Percentiles rank a stretch among this genome's conserved stretches.
phyloP scores from a whole-genome alignment of 345 rosid species.

The Litchi chinensis region DNA sequence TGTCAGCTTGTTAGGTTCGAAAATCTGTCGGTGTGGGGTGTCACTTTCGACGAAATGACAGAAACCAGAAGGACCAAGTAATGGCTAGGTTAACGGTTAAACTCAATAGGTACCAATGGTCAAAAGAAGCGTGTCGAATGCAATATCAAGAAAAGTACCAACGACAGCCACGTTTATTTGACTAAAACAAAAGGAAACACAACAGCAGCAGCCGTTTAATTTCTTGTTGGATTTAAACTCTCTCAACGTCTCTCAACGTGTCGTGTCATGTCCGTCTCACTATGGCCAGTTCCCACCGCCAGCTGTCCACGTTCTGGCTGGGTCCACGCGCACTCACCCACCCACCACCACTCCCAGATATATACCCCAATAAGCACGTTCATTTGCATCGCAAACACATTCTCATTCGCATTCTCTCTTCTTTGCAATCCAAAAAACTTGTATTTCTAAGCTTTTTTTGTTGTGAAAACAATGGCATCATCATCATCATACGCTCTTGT shows the following conservation, averaged over 20 bases:
- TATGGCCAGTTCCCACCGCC: slow-evolving; percentile 17
- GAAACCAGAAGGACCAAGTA: background rate
- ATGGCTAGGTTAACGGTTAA: slow-evolving; percentile 12
- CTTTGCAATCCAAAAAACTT: too few relatives aligned
- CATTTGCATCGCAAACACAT: background rate
- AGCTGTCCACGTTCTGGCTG: slow-evolving; percentile 22
- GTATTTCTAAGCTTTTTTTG: background rate
- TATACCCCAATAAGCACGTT: background rate
- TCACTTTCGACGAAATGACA: too few relatives aligned
- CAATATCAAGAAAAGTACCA: too few relatives aligned
- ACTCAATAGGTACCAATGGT: background rate
- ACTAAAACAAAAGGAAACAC: background rate
- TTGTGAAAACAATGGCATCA: background rate
- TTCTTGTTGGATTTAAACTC: slow-evolving; percentile 1
- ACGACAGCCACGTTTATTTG: background rate
- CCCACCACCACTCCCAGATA: background rate
- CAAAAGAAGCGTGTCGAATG: background rate
- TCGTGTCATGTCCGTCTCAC: background rate
- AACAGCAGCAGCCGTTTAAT: slow-evolving; percentile 13
- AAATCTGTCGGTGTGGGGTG: background rate
- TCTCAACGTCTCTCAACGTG: background rate
- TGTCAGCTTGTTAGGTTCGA: background rate
- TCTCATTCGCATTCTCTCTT: too few relatives aligned
- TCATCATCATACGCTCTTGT: background rate
- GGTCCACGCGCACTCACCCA: slow-evolving; percentile 11